phyloP scores from a whole-genome alignment of 106 monocot species.

The Acanthochlamys bracteata region DNA sequence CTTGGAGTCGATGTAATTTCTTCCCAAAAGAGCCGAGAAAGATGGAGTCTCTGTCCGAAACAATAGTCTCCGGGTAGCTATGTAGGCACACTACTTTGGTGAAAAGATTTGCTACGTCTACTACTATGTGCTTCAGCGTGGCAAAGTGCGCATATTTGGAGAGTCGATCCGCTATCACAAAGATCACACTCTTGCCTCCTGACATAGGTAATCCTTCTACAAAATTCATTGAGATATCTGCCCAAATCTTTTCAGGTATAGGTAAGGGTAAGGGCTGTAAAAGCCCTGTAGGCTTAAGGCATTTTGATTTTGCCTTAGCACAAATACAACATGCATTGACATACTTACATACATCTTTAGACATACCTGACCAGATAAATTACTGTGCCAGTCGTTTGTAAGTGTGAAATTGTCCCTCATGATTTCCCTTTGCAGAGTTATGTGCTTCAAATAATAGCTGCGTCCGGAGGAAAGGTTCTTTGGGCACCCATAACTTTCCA shows the following conservation, averaged over 20 bases:
- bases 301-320: background rate
- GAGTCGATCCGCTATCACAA: background rate
- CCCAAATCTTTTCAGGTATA: background rate
- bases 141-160: slow-evolving; percentile 1
- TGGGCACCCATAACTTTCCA: background rate
- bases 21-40: background rate
- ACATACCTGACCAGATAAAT: background rate
- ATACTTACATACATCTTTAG: background rate
- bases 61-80: background rate
- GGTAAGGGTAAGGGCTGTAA: background rate
- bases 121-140: background rate
- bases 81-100: background rate
- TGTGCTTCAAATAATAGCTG: background rate
- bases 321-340: background rate
- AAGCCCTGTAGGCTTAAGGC: background rate
- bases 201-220: background rate
- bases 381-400: background rate
- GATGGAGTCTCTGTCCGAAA: background rate
- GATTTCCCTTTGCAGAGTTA: background rate
- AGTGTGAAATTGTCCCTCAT: background rate
- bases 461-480: background rate
- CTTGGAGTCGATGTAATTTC: background rate
- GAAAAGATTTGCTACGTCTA: background rate
- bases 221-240: slow-evolving; percentile 8
- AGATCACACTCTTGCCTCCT: background rate